Base-by-base conservation (phyloP, 352 stramenopile species). In the Globisporangium canariense region DNA sequence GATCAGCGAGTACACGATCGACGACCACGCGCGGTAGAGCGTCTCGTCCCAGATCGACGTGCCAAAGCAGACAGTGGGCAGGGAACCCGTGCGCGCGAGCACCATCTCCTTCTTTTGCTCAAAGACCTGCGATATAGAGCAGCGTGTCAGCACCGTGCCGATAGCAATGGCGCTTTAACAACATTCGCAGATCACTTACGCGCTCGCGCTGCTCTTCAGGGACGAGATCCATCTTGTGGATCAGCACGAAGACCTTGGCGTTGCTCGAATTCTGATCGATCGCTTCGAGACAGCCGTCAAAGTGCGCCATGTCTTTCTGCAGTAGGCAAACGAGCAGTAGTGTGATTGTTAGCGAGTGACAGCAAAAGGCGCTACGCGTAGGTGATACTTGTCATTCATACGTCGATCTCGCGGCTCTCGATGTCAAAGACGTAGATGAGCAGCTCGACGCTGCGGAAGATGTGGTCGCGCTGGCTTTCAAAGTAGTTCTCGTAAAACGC, bases 21-120 rank as follows among this genome's bases (percentile, higher is more conserved):
- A 97, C 28, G 91, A 98, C 97, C 98, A 99, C 20, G 97, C 98
- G 64, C 87, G 97, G 73, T 99, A 99, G 32, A 99, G 83, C 22
- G 97, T 99, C 85, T 99, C 97, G 71, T 99, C 98, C 98, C 98
- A 99, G 75, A 99, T 99, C 62, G 93, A 99, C n/a, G 97, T 99
- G 51, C 88, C 91, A 73, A 98, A 99, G 77, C 89, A 98, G 57
- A 94, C 83, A 0, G 86, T 94, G 14, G 83, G 93, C 57, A 90
- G 94, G 75, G 86, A 93, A 54, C 85, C 78, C 45, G 93, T 97
- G 47, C 85, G 87, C 22, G 91, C 87, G 65, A 98, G 68, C 62
- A 99, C 98, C 56, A 98, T 86, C 22, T 96, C 79, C 68, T 97
- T 92, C 43, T 97, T 90, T 71, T 99, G 91, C 66, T 98, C 84